Conservation (phyloP, 495 filamentous ascomycete genomes). For the Annulohypoxylon nitens region DNA sequence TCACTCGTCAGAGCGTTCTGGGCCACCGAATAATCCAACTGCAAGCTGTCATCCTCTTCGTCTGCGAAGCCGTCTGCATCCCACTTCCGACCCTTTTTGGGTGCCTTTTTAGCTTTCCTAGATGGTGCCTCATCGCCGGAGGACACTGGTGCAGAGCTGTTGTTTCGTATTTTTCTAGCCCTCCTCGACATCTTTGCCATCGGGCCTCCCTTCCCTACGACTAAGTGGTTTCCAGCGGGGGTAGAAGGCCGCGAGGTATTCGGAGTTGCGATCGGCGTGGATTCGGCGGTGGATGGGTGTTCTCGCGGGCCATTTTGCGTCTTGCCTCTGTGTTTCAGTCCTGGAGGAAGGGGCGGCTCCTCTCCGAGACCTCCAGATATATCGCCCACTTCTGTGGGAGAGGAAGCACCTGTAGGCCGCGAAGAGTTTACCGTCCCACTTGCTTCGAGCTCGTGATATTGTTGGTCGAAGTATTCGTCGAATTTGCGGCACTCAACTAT, state of each 20-base stretch:
- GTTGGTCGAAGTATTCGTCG: constrained; percentile 93
- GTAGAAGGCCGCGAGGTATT: constrained; percentile 84
- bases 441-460: constrained; percentile 84
- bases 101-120: constrained; percentile 69
- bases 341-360: constrained; percentile 61
- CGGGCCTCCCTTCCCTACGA: constrained; percentile 79
- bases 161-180: constrained; percentile 78
- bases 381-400: constrained; percentile 59
- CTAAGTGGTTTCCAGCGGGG: constrained; percentile 71
- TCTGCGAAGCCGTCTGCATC: constrained; percentile 88
- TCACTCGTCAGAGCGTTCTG: constrained; percentile 62
- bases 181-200: constrained; percentile 81
- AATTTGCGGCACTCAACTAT: constrained; percentile 81
- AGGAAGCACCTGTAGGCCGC: constrained; percentile 51
- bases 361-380: constrained; percentile 53
- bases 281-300: constrained; percentile 66
- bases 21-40: constrained; percentile 86
- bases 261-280: constrained; percentile 76
- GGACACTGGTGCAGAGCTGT: constrained; percentile 74
- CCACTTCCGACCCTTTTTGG: constrained; percentile 91
- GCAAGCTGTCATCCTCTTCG: constrained; percentile 78
- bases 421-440: constrained; percentile 49
- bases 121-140: constrained; percentile 82
- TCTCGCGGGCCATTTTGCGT: constrained; percentile 51
- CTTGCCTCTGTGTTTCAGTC: constrained; percentile 50